Conservation (phyloP, 2,329 filamentous ascomycete genomes). For the Plectosphaerella sp. region DNA sequence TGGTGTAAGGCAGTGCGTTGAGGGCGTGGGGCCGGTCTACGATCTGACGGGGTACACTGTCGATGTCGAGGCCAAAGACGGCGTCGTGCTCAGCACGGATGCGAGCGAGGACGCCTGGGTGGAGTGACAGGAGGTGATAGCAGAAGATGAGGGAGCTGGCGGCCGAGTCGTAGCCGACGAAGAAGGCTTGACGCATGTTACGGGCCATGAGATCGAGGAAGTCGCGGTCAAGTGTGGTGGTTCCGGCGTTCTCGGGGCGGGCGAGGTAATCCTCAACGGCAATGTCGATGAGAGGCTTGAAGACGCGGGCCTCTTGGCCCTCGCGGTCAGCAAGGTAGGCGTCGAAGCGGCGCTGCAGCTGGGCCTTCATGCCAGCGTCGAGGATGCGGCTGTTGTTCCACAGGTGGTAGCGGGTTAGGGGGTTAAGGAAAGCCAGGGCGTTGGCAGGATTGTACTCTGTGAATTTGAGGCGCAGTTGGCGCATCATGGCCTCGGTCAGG, state of each 20-base stretch:
- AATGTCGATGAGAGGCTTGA: conserved; percentile 21
- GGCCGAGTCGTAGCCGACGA: conserved; percentile 32
- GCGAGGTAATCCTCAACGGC: conserved; percentile 21
- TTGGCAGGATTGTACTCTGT: conserved; percentile 1
- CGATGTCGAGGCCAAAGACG: conserved; percentile 33
- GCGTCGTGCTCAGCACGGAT: conserved; percentile 41
- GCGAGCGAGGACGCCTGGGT: conserved; percentile 20
- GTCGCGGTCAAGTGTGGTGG: conserved; percentile 8
- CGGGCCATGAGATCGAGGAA: conserved; percentile 18
- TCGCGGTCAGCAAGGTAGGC: background rate
- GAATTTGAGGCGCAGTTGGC: too few species aligned
- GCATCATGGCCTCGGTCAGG: background rate
- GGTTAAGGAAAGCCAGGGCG: conserved; percentile 16
- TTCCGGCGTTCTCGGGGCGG: conserved; percentile 11
- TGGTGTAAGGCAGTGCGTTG: conserved; percentile 46
- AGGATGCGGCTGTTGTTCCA: conserved; percentile 27
- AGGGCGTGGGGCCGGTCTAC: conserved; percentile 35
- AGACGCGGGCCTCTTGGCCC: conserved; percentile 10
- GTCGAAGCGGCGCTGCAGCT: conserved; percentile 16
- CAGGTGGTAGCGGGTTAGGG: conserved; percentile 15
- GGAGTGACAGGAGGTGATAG: conserved; percentile 18
- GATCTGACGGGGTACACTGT: background rate
- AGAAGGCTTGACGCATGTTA: conserved; percentile 26
- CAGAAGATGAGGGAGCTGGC: conserved; percentile 18
- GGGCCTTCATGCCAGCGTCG: conserved; percentile 14